Conservation (phyloP, 768 basidiomycete genomes). For the Rhodotorula diobovata region DNA sequence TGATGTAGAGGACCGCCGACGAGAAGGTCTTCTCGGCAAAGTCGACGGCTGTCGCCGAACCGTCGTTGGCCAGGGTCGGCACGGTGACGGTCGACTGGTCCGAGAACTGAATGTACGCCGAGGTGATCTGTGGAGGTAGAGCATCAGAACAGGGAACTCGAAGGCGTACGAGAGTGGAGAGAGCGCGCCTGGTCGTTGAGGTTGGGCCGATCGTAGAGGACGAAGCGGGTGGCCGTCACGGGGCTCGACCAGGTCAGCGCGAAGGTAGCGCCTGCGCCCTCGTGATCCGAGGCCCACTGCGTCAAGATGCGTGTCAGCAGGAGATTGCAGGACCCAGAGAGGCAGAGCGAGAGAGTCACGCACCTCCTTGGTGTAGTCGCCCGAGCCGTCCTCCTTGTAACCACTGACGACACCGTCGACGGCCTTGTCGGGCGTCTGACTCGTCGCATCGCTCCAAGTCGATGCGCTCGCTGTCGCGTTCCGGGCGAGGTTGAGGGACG, state of each 20-base stretch:
- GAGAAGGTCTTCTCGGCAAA: not conserved
- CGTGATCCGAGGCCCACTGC: slow-evolving; percentile 28
- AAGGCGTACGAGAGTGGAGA: not conserved
- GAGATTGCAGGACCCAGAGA: no score
- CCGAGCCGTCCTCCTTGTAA: slow-evolving; percentile 24
- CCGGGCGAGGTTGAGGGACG: not conserved
- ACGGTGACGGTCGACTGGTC: slow-evolving; percentile 17
- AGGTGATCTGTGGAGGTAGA: not conserved
- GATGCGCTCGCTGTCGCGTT: slow-evolving; percentile 7
- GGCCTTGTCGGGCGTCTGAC: not conserved
- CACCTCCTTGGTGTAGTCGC: slow-evolving; percentile 26
- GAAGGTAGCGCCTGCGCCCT: slow-evolving; percentile 12
- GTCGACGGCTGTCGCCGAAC: slow-evolving; percentile 12
- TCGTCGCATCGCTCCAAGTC: not conserved
- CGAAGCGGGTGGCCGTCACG: slow-evolving; percentile 3
- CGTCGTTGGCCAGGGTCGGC: slow-evolving; percentile 12
- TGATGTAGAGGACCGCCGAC: not conserved
- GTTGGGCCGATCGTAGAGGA: slow-evolving; percentile 33
- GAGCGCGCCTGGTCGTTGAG: slow-evolving; percentile 17
- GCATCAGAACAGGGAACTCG: not conserved
- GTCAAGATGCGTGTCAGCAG: no score
- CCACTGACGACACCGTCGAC: slow-evolving; percentile 28
- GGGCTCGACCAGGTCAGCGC: slow-evolving; percentile 5
- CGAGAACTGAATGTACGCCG: slow-evolving; percentile 12
- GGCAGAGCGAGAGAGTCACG: not conserved